Percentiles rank a stretch among this genome's conserved stretches.
These are phyloP conservation scores for Monosporascus sp. DNA, from an alignment of 2,329 filamentous ascomycete genomes.

Conservation along the genomic window DNA sequence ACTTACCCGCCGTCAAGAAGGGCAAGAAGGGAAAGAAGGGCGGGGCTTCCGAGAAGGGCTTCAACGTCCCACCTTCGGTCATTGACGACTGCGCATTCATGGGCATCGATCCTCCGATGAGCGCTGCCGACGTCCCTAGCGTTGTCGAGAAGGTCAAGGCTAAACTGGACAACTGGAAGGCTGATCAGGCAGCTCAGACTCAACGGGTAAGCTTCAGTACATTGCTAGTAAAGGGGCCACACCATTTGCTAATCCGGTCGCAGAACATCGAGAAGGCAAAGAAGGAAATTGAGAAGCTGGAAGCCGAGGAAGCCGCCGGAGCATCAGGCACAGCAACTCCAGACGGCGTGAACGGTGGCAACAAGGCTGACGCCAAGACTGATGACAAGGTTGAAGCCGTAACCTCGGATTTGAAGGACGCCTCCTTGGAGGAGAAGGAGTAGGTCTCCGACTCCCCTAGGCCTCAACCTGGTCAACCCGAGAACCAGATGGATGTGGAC, in stretches of 20 bases:
- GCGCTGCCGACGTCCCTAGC: conserved; percentile 72
- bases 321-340: conserved; percentile 39
- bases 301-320: conserved; percentile 57
- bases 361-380: conserved; percentile 28
- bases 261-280: conserved; percentile 97
- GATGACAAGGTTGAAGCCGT: conserved; percentile 50
- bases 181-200: conserved; percentile 83
- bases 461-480: conserved; percentile 1
- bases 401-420: conserved; percentile 46
- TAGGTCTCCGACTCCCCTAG: conserved; percentile 28
- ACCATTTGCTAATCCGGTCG: conserved; percentile 22
- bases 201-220: conserved; percentile 63
- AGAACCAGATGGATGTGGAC: conserved; percentile 1
- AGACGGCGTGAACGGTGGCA: conserved; percentile 43
- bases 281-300: conserved; percentile 88
- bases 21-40: conserved; percentile 80
- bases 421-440: conserved; percentile 48
- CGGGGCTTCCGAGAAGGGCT: conserved; percentile 49
- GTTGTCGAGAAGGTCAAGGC: conserved; percentile 85
- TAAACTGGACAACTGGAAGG: conserved; percentile 89
- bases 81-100: conserved; percentile 86
- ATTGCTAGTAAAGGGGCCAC: neutral
- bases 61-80: conserved; percentile 84
- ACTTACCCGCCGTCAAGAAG: conserved; percentile 77
- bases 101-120: conserved; percentile 83